Conservation (phyloP, 371 early-diverging fungal genomes). For the Apophysomyces elegans region DNA sequence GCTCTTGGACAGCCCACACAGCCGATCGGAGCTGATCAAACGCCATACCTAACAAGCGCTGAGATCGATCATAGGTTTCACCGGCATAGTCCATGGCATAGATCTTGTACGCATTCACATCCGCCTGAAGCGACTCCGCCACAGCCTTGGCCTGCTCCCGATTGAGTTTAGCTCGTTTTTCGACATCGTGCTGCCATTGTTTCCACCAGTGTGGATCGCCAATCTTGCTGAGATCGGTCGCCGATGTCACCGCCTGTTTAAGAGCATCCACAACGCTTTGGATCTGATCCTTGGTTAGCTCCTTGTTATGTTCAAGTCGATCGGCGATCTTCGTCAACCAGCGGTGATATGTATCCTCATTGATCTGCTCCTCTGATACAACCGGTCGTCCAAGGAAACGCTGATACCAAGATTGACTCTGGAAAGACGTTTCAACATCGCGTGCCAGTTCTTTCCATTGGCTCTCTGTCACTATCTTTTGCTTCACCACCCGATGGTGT, state of each 20-base stretch:
- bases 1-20: constrained; percentile 6
- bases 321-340: constrained; percentile 36
- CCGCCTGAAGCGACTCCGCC: constrained; percentile 28
- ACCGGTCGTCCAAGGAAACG: constrained; percentile 23
- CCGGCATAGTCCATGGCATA: constrained; percentile 51
- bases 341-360: constrained; percentile 32
- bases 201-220: constrained; percentile 42
- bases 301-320: constrained; percentile 32
- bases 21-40: constrained; percentile 11
- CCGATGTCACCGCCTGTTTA: constrained; percentile 31
- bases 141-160: constrained; percentile 32
- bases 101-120: constrained; percentile 50
- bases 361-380: constrained; percentile 15
- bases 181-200: constrained; percentile 31
- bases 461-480: constrained; percentile 37
- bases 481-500: constrained; percentile 27
- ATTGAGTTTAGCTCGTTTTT: constrained; percentile 36
- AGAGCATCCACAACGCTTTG: constrained; percentile 25
- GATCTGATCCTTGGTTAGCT: constrained; percentile 40
- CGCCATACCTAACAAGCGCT: constrained; percentile 12
- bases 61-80: constrained; percentile 28
- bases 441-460: constrained; percentile 40
- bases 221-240: constrained; percentile 29
- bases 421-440: constrained; percentile 33
- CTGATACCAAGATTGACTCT: constrained; percentile 33